phyloP scores from a whole-genome alignment of 345 rosid species.

The Noccaea caerulescens region DNA sequence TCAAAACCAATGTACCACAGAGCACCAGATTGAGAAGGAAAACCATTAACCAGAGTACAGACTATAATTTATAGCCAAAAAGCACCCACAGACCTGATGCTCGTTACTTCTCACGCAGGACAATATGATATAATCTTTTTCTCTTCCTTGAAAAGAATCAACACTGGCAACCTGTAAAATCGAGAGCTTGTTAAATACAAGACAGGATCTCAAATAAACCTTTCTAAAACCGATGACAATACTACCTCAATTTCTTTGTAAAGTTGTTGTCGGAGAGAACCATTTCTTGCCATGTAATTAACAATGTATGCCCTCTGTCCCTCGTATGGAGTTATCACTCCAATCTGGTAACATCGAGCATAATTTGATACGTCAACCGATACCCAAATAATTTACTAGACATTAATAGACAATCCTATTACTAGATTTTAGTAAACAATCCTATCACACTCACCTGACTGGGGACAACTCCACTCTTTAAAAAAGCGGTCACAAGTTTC shows the following conservation, averaged over 20 bases:
- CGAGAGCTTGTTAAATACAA: constrained; percentile 27
- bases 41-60: too few species aligned
- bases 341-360: constrained; percentile 61
- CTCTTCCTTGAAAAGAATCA: constrained; percentile 99
- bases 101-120: constrained; percentile 99
- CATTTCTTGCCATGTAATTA: constrained; percentile 97
- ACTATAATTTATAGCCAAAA: too few species aligned
- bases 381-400: constrained; percentile 12
- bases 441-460: constrained; percentile 63
- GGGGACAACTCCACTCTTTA: constrained; percentile 97
- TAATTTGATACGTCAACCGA: constrained; percentile 17
- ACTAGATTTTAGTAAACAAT: background rate
- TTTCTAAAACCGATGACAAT: background rate
- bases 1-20: constrained; percentile 20
- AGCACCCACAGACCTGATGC: constrained; percentile 77
- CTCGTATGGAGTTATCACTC: constrained; percentile 97
- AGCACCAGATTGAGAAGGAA: background rate
- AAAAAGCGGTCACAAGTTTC: constrained; percentile 95
- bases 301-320: constrained; percentile 99
- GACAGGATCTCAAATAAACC: constrained; percentile 18
- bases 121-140: constrained; percentile 95
- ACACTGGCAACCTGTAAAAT: constrained; percentile 72
- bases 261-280: constrained; percentile 95
- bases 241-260: constrained; percentile 98
- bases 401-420: background rate